Base-by-base conservation (phyloP, 2,329 filamentous ascomycete genomes). In the Penicillium sp. region DNA sequence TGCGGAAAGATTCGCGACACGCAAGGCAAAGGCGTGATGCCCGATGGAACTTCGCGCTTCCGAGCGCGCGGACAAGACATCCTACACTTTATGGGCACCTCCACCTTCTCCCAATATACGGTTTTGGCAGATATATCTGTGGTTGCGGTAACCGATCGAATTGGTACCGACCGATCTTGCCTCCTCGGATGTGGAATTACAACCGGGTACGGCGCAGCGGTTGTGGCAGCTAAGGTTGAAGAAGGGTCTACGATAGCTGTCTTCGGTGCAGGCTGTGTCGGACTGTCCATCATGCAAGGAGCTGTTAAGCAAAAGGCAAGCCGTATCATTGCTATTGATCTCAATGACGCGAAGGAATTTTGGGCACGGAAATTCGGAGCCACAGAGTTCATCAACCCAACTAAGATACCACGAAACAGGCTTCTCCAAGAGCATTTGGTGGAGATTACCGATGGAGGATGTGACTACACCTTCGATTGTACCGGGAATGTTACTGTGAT, bases 401-500 rank as follows among this genome's bases (percentile, higher is more conserved):
- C 82, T 52, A 87, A 93, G 75, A 78, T 93, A 62, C 83, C 81
- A 58, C 64, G 68, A 7, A 42, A n/a, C 54, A 88, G 93, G 81
- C 90, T 84, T 54, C 88, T 97, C 63, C 90, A 95, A 67, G 91
- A 96, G 69, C 88, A 93, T 79, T 83, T 99, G 59, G 85, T 97
- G 63, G 93, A 97, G 77, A 91, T 97, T 88, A 99, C 94, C 1
- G 94, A 97, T 68, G 94, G 94, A 60, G 94, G 94, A 44, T 96
- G 91, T 73, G 94, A 99, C 79, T 97, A 97, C 81, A 99, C 94
- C 43, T 99, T 99, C 72, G 94, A 99, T 80, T 97, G 94, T 82
- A 99, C 94, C 6, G 94, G 94, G 54, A 97, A 97, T 69, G 92
- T 97, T 47, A 84, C 86, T 63, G 94, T 99, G 49, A 99, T 96